Percentiles rank a stretch among this genome's conserved stretches.
These are phyloP conservation scores for Poa annua DNA, from an alignment of 176 grass and related monocot species.

Conservation along the genomic window DNA sequence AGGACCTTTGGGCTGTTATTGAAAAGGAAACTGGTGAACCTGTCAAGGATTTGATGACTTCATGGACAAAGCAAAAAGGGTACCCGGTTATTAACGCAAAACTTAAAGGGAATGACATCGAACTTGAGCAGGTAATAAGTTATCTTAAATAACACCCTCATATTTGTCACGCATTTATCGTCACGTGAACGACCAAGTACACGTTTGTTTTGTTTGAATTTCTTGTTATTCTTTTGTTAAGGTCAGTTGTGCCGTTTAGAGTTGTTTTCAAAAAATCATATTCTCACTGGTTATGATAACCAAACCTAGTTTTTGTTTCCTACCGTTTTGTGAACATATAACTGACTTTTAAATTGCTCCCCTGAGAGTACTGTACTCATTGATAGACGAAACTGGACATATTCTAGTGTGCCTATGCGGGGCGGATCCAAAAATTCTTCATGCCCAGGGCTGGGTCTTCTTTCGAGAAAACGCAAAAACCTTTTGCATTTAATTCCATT, in stretches of 20 bases:
- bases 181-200: neutral
- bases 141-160: constrained; percentile 8
- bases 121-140: constrained; percentile 70
- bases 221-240: constrained; percentile 28
- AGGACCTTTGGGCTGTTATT: constrained; percentile 92
- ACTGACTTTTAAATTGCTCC: neutral
- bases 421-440: neutral
- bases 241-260: neutral
- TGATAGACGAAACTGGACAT: neutral
- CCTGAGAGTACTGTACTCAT: constrained; percentile 10
- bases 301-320: neutral
- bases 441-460: neutral
- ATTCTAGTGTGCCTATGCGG: neutral
- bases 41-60: constrained; percentile 76
- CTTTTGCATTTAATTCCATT: too few relatives aligned
- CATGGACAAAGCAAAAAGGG: constrained; percentile 95
- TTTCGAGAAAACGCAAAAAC: too few relatives aligned
- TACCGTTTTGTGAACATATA: constrained; percentile 10
- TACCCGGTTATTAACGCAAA: constrained; percentile 79
- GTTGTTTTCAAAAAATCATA: neutral
- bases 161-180: constrained; percentile 29
- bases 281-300: constrained; percentile 5
- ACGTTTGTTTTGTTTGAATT: neutral
- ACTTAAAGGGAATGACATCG: constrained; percentile 56
- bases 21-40: constrained; percentile 88